A percentile compares a stretch with the other conserved stretches of the same genome.
These are phyloP conservation scores for Vitrella brassicaformis DNA, from an alignment of 73 alveolate genomes.

Conservation along the genomic window DNA sequence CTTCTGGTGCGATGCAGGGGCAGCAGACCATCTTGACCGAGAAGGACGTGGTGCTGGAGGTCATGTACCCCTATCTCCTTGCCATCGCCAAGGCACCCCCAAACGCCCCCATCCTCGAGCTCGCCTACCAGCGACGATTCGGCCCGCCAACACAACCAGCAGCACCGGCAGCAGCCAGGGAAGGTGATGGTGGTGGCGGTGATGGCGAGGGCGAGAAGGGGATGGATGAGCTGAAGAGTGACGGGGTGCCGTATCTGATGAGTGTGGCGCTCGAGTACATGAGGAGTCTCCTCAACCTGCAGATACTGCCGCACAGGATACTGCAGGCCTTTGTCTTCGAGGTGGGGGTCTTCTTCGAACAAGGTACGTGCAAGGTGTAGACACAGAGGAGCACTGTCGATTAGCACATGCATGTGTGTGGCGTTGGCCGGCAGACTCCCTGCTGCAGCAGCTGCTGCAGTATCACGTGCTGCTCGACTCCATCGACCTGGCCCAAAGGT, in stretches of 20 bases:
- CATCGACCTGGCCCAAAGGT: not conserved
- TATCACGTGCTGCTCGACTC: conserved; percentile 11
- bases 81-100: not conserved
- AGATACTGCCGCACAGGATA: conserved; percentile 25
- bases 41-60: conserved; percentile 18
- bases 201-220: too few relatives aligned
- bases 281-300: conserved; percentile 21
- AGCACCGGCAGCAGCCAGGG: too few relatives aligned
- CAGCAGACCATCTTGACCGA: conserved; percentile 20
- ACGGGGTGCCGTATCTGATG: conserved; percentile 2
- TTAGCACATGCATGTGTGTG: not conserved
- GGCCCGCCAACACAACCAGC: too few relatives aligned
- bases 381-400: conserved; percentile 14
- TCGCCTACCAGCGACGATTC: too few relatives aligned
- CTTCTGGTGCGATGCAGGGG: not conserved
- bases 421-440: not conserved
- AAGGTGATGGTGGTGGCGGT: too few relatives aligned
- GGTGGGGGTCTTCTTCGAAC: conserved; percentile 21
- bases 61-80: conserved; percentile 12
- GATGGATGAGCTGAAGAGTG: too few relatives aligned
- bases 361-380: not conserved
- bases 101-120: not conserved
- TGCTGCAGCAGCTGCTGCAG: conserved; percentile 36
- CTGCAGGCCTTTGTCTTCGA: conserved; percentile 38
- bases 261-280: conserved; percentile 11